Conservation (phyloP, 2,329 filamentous ascomycete genomes). For the Ophiostoma australiae region DNA sequence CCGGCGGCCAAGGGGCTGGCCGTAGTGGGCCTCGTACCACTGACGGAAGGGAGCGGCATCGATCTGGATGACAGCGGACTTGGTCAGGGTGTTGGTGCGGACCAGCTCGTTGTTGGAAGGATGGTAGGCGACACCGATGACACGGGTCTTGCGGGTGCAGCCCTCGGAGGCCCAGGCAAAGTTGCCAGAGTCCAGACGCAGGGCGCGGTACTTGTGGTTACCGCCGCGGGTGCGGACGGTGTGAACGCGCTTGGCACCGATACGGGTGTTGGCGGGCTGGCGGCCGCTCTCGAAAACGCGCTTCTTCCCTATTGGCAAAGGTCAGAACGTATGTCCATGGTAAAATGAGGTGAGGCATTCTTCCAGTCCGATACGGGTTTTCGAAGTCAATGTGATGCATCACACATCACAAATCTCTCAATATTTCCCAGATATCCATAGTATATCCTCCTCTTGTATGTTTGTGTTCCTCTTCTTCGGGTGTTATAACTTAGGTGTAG, state of each 20-base stretch:
- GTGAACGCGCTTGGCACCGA: slow-evolving; percentile 59
- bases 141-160: slow-evolving; percentile 96
- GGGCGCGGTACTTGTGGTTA: slow-evolving; percentile 99
- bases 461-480: slow-evolving; percentile 1
- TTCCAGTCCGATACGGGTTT: slow-evolving; percentile 58
- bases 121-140: slow-evolving; percentile 98
- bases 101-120: slow-evolving; percentile 99
- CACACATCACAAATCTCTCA: not conserved
- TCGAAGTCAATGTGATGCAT: slow-evolving; percentile 40
- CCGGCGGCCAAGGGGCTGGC: slow-evolving; percentile 78
- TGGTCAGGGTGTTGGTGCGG: slow-evolving; percentile 99
- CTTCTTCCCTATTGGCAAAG: slow-evolving; percentile 78
- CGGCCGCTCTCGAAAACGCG: slow-evolving; percentile 99
- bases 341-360: slow-evolving; percentile 24
- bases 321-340: slow-evolving; percentile 66
- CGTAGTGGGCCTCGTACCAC: slow-evolving; percentile 99
- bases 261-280: slow-evolving; percentile 99
- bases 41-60: slow-evolving; percentile 98
- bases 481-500: slow-evolving; percentile 25
- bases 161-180: slow-evolving; percentile 99
- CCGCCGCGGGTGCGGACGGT: slow-evolving; percentile 55
- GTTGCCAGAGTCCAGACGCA: slow-evolving; percentile 98
- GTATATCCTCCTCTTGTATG: slow-evolving; percentile 14
- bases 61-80: slow-evolving; percentile 96
- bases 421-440: not conserved